Conservation (phyloP, 2,329 filamentous ascomycete genomes). For the Botryotinia convoluta region DNA sequence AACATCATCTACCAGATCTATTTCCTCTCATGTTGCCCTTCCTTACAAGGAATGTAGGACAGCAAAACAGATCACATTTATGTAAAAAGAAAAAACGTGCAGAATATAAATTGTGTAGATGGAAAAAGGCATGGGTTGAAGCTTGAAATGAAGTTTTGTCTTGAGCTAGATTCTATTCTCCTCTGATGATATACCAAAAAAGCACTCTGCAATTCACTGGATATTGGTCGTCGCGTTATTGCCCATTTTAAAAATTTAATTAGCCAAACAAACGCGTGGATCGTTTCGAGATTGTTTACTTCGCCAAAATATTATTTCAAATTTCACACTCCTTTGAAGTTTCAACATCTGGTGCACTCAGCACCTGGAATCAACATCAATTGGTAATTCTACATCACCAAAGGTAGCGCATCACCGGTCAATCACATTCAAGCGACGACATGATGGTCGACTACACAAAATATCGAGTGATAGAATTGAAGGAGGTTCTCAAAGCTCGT, state of each 20-base stretch:
- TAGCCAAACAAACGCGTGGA: not conserved
- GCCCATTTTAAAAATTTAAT: too few species aligned
- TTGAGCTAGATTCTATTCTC: not conserved
- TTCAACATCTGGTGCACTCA: not conserved
- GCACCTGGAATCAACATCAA: too few species aligned
- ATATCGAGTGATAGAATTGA: not conserved
- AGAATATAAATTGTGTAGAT: not conserved
- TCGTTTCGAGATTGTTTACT: not conserved
- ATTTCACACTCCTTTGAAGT: not conserved
- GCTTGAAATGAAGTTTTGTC: not conserved
- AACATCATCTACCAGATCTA: too few species aligned
- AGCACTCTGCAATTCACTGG: not conserved
- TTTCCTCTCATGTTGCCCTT: too few species aligned
- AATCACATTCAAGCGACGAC: not conserved
- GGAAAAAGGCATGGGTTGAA: not conserved
- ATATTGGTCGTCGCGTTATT: not conserved
- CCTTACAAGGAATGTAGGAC: too few species aligned
- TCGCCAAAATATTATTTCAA: not conserved
- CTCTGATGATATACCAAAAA: not conserved
- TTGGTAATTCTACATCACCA: not conserved
- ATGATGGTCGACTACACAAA: conserved; percentile 12
- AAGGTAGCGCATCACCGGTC: not conserved
- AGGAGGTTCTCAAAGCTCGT: not conserved
- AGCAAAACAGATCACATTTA: too few species aligned
- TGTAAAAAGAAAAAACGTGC: not conserved